Conservation (phyloP, 1,284 basidiomycete species). For the Coriolopsis trogii region DNA sequence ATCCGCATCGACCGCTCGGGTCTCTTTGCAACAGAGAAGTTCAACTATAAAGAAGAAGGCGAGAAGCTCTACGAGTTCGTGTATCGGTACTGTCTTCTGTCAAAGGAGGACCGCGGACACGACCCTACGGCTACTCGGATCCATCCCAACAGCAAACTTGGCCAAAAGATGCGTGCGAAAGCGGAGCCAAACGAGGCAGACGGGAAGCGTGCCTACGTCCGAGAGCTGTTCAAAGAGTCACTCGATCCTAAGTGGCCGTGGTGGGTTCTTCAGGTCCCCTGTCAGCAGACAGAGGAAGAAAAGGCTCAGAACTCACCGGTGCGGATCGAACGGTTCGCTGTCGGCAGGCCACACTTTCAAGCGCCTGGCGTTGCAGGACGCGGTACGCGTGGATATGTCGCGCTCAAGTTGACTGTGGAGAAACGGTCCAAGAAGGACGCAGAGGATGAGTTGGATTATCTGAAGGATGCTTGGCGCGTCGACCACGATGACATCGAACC, state of each 20-base stretch:
- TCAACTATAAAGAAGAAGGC: constrained; percentile 8
- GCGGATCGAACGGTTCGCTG: background rate
- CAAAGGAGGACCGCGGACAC: constrained; percentile 3
- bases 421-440: background rate
- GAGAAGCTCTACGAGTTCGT: constrained; percentile 16
- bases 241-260: constrained; percentile 10
- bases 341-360: constrained; percentile 8
- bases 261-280: constrained; percentile 1
- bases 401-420: background rate
- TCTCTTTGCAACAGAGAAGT: constrained; percentile 6
- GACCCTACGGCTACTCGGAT: constrained; percentile 10
- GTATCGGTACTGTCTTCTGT: constrained; percentile 5
- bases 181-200: background rate
- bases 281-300: too few species aligned
- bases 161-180: background rate
- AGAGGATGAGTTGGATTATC: background rate
- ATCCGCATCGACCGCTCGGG: constrained; percentile 13
- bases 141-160: background rate
- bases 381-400: constrained; percentile 18
- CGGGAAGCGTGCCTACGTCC: background rate
- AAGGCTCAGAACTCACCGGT: too few species aligned
- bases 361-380: constrained; percentile 6
- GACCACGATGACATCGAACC: background rate
- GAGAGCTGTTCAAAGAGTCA: background rate
- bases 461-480: constrained; percentile 19